Conservation (phyloP, 257 asterid genomes). For the Solanum peruvianum region DNA sequence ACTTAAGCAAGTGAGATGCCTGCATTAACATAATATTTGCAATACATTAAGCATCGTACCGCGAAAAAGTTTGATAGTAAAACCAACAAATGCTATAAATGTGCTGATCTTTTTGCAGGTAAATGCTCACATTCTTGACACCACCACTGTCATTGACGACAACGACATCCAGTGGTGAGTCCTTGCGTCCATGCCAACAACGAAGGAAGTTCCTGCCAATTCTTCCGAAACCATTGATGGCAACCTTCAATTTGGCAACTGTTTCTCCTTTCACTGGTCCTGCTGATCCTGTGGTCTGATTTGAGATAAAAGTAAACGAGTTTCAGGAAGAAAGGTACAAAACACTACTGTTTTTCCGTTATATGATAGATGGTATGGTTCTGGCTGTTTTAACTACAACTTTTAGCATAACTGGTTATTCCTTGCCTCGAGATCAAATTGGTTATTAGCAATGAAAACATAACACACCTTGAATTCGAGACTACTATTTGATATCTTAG, state of each 20-base stretch:
- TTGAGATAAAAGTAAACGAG: not conserved
- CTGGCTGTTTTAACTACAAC: not conserved
- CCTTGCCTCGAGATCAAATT: not conserved
- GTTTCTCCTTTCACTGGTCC: conserved; percentile 56
- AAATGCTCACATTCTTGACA: conserved; percentile 65
- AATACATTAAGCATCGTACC: not conserved
- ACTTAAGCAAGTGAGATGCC: conserved; percentile 90
- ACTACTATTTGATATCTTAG: not conserved
- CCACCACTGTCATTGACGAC: conserved; percentile 90
- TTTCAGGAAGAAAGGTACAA: not conserved
- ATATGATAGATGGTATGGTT: not conserved
- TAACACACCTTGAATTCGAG: not conserved
- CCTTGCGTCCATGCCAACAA: conserved; percentile 93
- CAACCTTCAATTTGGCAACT: conserved; percentile 80
- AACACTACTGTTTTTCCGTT: not conserved
- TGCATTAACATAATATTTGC: conserved; percentile 8
- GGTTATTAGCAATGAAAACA: not conserved
- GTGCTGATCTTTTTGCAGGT: not conserved
- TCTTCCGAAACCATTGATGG: conserved; percentile 85
- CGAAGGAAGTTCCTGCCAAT: conserved; percentile 94
- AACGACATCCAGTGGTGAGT: conserved; percentile 79
- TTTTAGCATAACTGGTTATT: not conserved
- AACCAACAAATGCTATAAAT: not conserved
- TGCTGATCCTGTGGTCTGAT: conserved; percentile 46
- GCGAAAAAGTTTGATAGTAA: not conserved